Evolutionary conservation across 306 rosid species (phyloP), one percentile per base, ranked within the genome.

Genomic region (Canavalia ensiformis): DNA sequence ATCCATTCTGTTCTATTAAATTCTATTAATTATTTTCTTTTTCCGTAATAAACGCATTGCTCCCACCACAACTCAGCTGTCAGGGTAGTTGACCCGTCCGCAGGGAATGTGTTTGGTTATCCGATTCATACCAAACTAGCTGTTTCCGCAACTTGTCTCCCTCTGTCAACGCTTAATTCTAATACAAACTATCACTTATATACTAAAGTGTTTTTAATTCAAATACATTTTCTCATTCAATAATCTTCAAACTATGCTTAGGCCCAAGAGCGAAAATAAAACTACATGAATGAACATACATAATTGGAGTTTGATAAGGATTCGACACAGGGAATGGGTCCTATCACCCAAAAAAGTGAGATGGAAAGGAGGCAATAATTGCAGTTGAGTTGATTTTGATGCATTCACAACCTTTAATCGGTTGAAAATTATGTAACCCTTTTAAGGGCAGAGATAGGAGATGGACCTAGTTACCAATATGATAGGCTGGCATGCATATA

Each of bases 61-160:
- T 18, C 25, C 25, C 25, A 18, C 25, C 25, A 18, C 25, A 18
- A 18, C 41, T 42, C 8, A 67, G 72, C 49, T 8, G 35, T 45
- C 56, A 45, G 9, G 74, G 74, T 45, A 45, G 39, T 68, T 45
- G 56, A 68, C 74, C 8, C 2, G 56, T 68, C 25, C 25, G 54
- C 1, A 8, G 41, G 25, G 30, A 10, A 63, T 29, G 55, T 11
- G 25, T 68, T 68, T 68, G 55, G 73, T 67, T 10, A 44, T 45
- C 41, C 4, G 13, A 66, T 41, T 18, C 34, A 8, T 39, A 33
- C 25, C 25, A 18, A 18, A 18, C 25, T 18, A 18, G 25, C 25
- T 18, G 25, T 18, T 18, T 18, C 25, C 25, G 39, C 68, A 11
- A 62, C 28, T 34, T 62, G 68, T 18, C 45, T 10, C 67, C 68